phyloP scores from a whole-genome alignment of 2,329 filamentous ascomycete species.

The Aspergillus sp. region DNA sequence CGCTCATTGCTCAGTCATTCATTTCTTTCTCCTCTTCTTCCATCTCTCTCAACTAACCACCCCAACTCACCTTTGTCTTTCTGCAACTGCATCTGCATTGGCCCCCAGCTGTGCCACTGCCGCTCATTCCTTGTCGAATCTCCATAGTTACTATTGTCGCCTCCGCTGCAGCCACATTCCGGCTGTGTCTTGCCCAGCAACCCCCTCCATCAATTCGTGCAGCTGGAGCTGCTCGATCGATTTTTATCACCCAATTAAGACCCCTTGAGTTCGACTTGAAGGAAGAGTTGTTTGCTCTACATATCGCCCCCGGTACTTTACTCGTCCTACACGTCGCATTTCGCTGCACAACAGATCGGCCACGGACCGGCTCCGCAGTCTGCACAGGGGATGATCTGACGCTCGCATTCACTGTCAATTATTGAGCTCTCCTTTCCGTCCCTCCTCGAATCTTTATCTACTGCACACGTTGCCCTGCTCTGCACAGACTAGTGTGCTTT shows the following conservation, averaged over 20 bases:
- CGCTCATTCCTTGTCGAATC: not conserved
- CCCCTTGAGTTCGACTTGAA: conserved; percentile 1
- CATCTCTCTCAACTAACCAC: conserved; percentile 1
- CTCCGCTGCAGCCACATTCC: conserved; percentile 22
- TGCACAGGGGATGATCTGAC: conserved; percentile 11
- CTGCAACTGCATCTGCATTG: not conserved
- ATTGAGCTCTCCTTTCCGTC: conserved; percentile 1
- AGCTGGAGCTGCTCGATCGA: conserved; percentile 1
- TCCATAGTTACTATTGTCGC: conserved; percentile 5
- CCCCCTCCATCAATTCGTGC: conserved; percentile 11
- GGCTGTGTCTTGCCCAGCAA: conserved; percentile 12
- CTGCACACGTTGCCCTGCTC: not conserved
- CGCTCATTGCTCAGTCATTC: not conserved
- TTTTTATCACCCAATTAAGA: not conserved
- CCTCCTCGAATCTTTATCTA: not conserved
- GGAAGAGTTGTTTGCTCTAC: conserved; percentile 6
- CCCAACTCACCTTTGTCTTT: conserved; percentile 2
- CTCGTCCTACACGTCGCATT: conserved; percentile 14
- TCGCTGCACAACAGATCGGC: conserved; percentile 13
- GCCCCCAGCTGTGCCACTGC: not conserved
- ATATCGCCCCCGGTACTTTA: conserved; percentile 4
- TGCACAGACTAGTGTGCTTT: not conserved
- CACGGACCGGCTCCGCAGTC: conserved; percentile 3
- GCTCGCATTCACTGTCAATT: not conserved
- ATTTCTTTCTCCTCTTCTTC: not conserved